phyloP scores from a whole-genome alignment of 2,329 filamentous ascomycete species.

The Metarhizium rileyi region DNA sequence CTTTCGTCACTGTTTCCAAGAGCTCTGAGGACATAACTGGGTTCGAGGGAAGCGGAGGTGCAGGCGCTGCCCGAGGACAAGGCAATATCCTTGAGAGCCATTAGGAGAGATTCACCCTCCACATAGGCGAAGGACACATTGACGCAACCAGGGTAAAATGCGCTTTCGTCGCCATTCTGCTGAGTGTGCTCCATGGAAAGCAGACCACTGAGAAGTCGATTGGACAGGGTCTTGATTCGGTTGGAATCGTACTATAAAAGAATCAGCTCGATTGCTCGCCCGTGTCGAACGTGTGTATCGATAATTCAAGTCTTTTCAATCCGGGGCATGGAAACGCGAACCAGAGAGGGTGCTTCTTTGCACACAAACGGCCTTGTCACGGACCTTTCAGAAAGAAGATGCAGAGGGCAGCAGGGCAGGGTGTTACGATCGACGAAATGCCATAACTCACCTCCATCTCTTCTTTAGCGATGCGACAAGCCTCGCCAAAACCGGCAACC shows the following conservation, averaged over 20 bases:
- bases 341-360: constrained; percentile 63
- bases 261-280: constrained; percentile 12
- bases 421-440: neutral
- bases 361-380: constrained; percentile 50
- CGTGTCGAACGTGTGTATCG: neutral
- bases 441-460: constrained; percentile 71
- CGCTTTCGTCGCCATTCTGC: constrained; percentile 74
- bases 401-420: constrained; percentile 7
- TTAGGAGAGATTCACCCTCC: constrained; percentile 92
- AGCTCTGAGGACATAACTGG: constrained; percentile 89
- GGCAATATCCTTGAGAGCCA: constrained; percentile 97
- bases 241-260: constrained; percentile 75
- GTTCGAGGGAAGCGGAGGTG: constrained; percentile 92
- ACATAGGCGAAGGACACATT: constrained; percentile 99
- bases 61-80: constrained; percentile 94
- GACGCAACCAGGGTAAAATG: constrained; percentile 92
- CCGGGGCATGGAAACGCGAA: constrained; percentile 6
- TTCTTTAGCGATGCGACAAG: constrained; percentile 80
- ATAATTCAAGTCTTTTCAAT: neutral
- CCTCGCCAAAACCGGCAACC: constrained; percentile 89
- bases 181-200: constrained; percentile 84
- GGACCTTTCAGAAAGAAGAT: constrained; percentile 63
- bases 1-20: constrained; percentile 95
- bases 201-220: constrained; percentile 73
- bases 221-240: constrained; percentile 72